Evolutionary conservation across 257 asterid species (phyloP).

Genomic region (Primulina tabacum): DNA sequence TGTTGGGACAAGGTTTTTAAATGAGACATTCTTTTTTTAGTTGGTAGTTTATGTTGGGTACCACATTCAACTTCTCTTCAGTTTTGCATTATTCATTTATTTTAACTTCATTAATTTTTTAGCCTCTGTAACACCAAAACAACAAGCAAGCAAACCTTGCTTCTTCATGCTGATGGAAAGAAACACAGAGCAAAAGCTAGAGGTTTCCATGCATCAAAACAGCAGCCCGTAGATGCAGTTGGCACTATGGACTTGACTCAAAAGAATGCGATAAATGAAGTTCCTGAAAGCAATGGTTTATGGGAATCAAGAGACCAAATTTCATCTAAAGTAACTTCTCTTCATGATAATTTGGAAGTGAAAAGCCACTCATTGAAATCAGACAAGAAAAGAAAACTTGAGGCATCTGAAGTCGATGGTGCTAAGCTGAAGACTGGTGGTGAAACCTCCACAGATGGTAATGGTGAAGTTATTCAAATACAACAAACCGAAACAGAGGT

Average conservation of each 20-base stretch:
- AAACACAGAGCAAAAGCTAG: conserved; percentile 91
- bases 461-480: conserved; percentile 46
- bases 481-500: conserved; percentile 33
- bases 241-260: conserved; percentile 34
- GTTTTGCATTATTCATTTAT: not conserved
- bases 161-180: conserved; percentile 90
- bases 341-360: conserved; percentile 23
- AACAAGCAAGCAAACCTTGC: conserved; percentile 89
- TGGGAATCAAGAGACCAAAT: conserved; percentile 38
- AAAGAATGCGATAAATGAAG: conserved; percentile 30
- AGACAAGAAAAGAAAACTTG: conserved; percentile 62
- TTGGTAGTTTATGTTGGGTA: not conserved
- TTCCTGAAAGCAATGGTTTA: conserved; percentile 30
- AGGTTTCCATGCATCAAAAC: conserved; percentile 74
- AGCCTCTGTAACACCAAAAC: conserved; percentile 87
- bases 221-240: conserved; percentile 43
- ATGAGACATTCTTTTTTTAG: not conserved
- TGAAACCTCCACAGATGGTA: conserved; percentile 33
- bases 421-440: conserved; percentile 29
- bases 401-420: conserved; percentile 45
- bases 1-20: not conserved
- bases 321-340: conserved; percentile 35
- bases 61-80: not conserved
- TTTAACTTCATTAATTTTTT: conserved; percentile 19
- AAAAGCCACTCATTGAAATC: conserved; percentile 36